These are phyloP conservation scores for Zygoascus tannicola DNA, from an alignment of 805 yeast species.

Conservation along the genomic window DNA sequence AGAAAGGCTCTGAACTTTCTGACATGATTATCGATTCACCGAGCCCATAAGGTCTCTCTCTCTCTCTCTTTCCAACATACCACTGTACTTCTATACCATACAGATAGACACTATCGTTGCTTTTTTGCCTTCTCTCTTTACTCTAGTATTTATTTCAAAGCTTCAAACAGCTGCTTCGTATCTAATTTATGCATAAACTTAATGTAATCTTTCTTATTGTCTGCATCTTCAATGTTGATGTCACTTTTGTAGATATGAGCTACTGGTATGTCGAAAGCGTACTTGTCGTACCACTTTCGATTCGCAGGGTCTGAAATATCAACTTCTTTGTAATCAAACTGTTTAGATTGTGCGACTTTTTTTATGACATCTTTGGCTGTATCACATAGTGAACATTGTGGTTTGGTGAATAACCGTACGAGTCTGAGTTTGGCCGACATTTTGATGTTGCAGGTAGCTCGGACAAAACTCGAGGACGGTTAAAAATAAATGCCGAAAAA, in stretches of 20 bases:
- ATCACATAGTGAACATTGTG: slow-evolving; percentile 30
- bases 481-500: too few relatives aligned
- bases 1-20: not conserved
- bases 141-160: not conserved
- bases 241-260: slow-evolving; percentile 18
- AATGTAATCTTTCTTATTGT: slow-evolving; percentile 3
- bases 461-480: too few relatives aligned
- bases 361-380: slow-evolving; percentile 22
- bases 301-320: slow-evolving; percentile 29
- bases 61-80: too few relatives aligned
- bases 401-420: slow-evolving; percentile 27
- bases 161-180: slow-evolving; percentile 13
- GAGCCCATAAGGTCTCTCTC: too few relatives aligned
- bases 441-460: too few relatives aligned
- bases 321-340: slow-evolving; percentile 20
- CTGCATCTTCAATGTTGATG: slow-evolving; percentile 6
- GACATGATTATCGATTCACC: too few relatives aligned
- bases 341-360: not conserved
- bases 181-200: slow-evolving; percentile 24
- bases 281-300: slow-evolving; percentile 28
- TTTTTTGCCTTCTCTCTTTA: slow-evolving; percentile 3
- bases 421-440: too few relatives aligned
- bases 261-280: slow-evolving; percentile 33
- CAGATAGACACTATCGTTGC: too few relatives aligned
- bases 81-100: too few relatives aligned